A percentile compares a stretch with the other conserved stretches of the same genome.
Conservation (phyloP, 2,329 filamentous ascomycete species). For the Hysterium pulicare region DNA sequence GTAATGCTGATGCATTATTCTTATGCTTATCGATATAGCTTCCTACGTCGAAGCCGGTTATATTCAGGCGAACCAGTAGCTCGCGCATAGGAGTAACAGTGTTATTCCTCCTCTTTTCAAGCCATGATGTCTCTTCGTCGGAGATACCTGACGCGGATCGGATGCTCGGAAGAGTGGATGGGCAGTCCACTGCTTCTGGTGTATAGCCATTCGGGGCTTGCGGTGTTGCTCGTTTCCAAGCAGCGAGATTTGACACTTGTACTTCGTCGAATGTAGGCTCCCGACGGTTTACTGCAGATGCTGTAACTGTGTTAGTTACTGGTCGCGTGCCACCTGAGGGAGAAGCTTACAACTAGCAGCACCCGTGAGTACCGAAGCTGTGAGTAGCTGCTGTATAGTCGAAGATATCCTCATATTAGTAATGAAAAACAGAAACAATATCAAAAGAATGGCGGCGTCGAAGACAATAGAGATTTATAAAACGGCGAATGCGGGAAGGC, state of each 20-base stretch:
- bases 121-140: conserved; percentile 68
- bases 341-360: conserved; percentile 26
- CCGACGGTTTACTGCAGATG: conserved; percentile 22
- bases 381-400: conserved; percentile 11
- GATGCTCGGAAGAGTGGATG: conserved; percentile 64
- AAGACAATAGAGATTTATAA: too few species aligned
- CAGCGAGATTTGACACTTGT: not conserved
- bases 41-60: conserved; percentile 73
- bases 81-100: conserved; percentile 73
- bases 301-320: conserved; percentile 20
- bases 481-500: too few species aligned
- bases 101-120: conserved; percentile 65
- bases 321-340: conserved; percentile 1
- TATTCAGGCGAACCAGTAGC: conserved; percentile 68
- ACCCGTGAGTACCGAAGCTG: conserved; percentile 27
- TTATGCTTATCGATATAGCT: conserved; percentile 63
- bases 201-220: conserved; percentile 67
- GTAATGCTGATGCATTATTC: conserved; percentile 55
- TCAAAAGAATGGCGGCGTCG: too few species aligned
- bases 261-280: conserved; percentile 18
- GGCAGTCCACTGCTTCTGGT: conserved; percentile 66
- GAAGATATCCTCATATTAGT: not conserved
- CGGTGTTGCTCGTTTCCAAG: conserved; percentile 45
- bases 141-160: conserved; percentile 64
- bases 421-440: not conserved